Base-by-base conservation (phyloP, 2,329 filamentous ascomycete genomes). In the Colletotrichum noveboracense region DNA sequence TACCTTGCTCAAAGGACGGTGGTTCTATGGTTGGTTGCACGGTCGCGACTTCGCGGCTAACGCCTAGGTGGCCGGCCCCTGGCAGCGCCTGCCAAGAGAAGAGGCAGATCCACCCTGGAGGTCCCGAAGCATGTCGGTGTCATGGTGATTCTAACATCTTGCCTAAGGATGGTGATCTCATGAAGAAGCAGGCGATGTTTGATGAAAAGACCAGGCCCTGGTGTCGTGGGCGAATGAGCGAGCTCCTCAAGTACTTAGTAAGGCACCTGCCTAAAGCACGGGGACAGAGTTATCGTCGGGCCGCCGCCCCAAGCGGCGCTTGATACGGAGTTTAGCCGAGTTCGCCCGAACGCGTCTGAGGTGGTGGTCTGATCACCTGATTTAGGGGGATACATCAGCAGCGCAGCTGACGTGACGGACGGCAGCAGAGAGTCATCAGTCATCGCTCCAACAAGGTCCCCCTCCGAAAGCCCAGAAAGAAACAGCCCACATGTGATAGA, bases 311-410 rank as follows among this genome's bases (percentile, higher is more conserved):
- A 48, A 43, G 43, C n/a, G 64, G 18, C 16, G 13, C 9, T 62
- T 65, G 66, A 74, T 74, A 74, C 71, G 71, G 48, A 48, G 71
- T 74, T 74, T 74, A 74, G 60, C 71, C 71, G 66, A 60, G 26
- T 1, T 58, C 8, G 36, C 30, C 66, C 71, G 71, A 74, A 28
- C 43, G 28, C 43, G 66, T 70, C 71, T 61, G 28, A 52, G 65
- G 18, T 12, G 56, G 48, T 56, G 67, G 36, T 70, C 58, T 70
- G 67, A 70, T 74, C 34, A 34, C 38, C 30, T 61, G 30, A 30
- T 28, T 28, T 52, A 52, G 24, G 32, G 34, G 67, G 43, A 32
- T 24, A 32, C 48, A 64, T 30, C 16, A 32, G 58, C 18, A 61
- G 28, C 18, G 24, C 26, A 61, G 28, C 18, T n/a, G 28, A 21